phyloP scores from a whole-genome alignment of 164 flowering plant genomes.

The Kingdonia uniflora region DNA sequence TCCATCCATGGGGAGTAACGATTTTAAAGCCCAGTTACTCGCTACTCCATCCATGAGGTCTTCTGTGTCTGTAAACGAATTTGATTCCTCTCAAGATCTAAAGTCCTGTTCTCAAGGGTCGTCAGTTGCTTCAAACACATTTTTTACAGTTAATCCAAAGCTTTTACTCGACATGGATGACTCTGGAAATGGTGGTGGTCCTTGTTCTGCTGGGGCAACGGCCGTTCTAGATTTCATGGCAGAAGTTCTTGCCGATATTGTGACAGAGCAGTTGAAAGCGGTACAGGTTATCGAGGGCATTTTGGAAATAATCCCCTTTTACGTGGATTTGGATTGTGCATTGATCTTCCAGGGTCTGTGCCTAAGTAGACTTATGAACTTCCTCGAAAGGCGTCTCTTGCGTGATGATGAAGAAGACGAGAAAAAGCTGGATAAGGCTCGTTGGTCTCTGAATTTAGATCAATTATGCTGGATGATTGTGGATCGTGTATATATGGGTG shows the following conservation, averaged over 20 bases:
- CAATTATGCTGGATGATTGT: conserved; percentile 89
- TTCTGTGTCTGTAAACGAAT: conserved; percentile 44
- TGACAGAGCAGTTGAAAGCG: conserved; percentile 87
- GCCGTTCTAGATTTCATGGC: conserved; percentile 90
- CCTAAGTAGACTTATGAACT: conserved; percentile 84
- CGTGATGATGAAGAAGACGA: conserved; percentile 96
- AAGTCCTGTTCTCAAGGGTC: conserved; percentile 50
- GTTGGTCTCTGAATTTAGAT: conserved; percentile 90
- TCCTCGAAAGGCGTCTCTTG: conserved; percentile 85
- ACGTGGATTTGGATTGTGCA: conserved; percentile 71
- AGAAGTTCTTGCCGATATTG: conserved; percentile 82
- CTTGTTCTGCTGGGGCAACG: conserved; percentile 92
- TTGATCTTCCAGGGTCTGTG: conserved; percentile 93
- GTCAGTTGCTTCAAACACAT: conserved; percentile 28
- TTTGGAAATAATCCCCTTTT: conserved; percentile 70
- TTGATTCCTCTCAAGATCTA: conserved; percentile 42
- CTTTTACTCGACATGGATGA: conserved; percentile 84
- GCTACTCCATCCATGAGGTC: conserved; percentile 63
- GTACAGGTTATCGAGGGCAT: conserved; percentile 53
- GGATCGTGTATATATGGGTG: conserved; percentile 97
- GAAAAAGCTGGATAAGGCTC: conserved; percentile 80
- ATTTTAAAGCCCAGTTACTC: conserved; percentile 31
- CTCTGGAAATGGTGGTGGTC: conserved; percentile 93
- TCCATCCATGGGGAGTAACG: conserved; percentile 50
- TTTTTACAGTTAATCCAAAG: conserved; percentile 46